Evolutionary conservation across 441 rosid genomes (phyloP).

Genomic region (Populus tomentosa): DNA sequence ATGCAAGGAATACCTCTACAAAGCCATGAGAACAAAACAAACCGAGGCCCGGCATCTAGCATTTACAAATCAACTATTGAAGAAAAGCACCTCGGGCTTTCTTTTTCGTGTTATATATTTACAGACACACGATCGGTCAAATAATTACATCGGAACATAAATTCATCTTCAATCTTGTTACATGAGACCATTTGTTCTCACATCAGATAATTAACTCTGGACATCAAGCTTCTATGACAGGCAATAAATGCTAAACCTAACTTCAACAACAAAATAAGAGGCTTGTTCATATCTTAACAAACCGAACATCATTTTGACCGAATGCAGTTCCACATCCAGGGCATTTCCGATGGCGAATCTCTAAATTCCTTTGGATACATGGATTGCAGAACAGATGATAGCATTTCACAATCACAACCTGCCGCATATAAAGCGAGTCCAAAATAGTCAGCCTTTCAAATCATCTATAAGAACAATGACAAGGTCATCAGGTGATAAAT

Average conservation of each 20-base stretch:
- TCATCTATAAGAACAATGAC: neutral
- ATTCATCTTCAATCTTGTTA: neutral
- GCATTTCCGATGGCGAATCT: constrained; percentile 86
- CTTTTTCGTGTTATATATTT: neutral
- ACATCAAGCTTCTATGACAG: neutral
- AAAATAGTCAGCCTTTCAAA: neutral
- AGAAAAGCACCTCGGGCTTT: neutral
- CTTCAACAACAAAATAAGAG: neutral
- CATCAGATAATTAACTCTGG: neutral
- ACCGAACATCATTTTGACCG: constrained; percentile 88
- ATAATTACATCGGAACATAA: neutral
- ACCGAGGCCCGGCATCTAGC: neutral
- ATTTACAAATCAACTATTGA: neutral
- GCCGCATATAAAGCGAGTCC: constrained; percentile 17
- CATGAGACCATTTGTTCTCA: neutral
- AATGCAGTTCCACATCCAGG: constrained; percentile 95
- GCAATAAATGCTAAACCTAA: neutral
- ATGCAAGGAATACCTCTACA: neutral
- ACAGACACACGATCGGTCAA: neutral
- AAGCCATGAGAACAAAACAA: neutral
- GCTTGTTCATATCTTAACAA: constrained; percentile 66
- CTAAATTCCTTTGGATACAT: constrained; percentile 88
- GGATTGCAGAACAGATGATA: constrained; percentile 95
- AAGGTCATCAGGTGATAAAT: neutral
- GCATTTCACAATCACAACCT: constrained; percentile 96